These are phyloP conservation scores for Boletus rex-veris DNA, from an alignment of 768 basidiomycete genomes.

Conservation along the genomic window DNA sequence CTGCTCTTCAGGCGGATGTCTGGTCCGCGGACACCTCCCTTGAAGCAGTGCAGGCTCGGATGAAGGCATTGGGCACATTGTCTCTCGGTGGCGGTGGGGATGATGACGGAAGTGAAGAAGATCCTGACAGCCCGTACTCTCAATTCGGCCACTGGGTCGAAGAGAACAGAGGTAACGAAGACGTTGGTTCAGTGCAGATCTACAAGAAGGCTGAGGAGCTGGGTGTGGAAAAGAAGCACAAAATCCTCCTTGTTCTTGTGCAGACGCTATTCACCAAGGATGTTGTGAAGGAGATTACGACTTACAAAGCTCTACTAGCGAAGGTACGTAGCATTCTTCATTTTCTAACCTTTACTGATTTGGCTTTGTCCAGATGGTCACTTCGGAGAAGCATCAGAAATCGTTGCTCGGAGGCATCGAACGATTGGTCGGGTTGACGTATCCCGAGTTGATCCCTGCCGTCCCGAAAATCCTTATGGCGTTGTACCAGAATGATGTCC, in stretches of 20 bases:
- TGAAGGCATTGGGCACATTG: slow-evolving; percentile 61
- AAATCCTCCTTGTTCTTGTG: slow-evolving; percentile 76
- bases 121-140: slow-evolving; percentile 79
- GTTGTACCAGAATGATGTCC: slow-evolving; percentile 86
- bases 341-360: background rate
- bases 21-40: slow-evolving; percentile 93
- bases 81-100: slow-evolving; percentile 49
- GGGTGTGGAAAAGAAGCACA: slow-evolving; percentile 94
- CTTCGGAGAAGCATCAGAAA: slow-evolving; percentile 95
- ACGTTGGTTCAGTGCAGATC: slow-evolving; percentile 52
- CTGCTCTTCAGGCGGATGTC: slow-evolving; percentile 63
- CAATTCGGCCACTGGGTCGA: slow-evolving; percentile 82
- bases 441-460: slow-evolving; percentile 65
- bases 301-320: slow-evolving; percentile 65
- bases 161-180: slow-evolving; percentile 51
- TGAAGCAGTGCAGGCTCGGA: slow-evolving; percentile 81
- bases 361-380: slow-evolving; percentile 59
- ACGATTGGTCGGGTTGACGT: slow-evolving; percentile 69
- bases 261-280: slow-evolving; percentile 81
- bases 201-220: slow-evolving; percentile 89
- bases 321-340: slow-evolving; percentile 44
- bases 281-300: slow-evolving; percentile 59
- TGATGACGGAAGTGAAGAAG: slow-evolving; percentile 89
- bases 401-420: slow-evolving; percentile 91
- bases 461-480: slow-evolving; percentile 93